Percentiles rank a stretch among this genome's conserved stretches.
phyloP scores from a whole-genome alignment of 352 stramenopile genomes.

The Thalassiosira ordinaria region DNA sequence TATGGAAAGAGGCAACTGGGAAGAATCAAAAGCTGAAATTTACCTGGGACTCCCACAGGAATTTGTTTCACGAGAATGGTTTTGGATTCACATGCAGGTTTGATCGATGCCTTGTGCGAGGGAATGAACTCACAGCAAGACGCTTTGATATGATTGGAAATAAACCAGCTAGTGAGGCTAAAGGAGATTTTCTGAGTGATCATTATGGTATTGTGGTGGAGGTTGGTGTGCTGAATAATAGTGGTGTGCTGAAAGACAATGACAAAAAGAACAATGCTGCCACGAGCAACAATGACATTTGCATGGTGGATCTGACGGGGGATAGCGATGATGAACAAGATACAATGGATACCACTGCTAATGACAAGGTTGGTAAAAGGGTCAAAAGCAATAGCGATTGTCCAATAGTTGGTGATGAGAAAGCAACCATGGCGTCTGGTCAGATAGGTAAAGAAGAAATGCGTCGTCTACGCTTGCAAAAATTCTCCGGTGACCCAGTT shows the following conservation, averaged over 20 bases:
- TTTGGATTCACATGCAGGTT: constrained; percentile 43
- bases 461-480: constrained; percentile 5
- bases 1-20: constrained; percentile 29
- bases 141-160: constrained; percentile 51
- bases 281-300: neutral
- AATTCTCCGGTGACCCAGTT: neutral
- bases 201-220: constrained; percentile 50
- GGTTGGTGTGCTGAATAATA: constrained; percentile 1
- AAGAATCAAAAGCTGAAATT: constrained; percentile 23
- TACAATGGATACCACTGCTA: neutral
- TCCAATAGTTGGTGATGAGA: neutral
- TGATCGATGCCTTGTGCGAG: constrained; percentile 44
- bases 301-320: constrained; percentile 7
- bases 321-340: neutral
- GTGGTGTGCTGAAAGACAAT: neutral
- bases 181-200: constrained; percentile 47
- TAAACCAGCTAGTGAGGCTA: constrained; percentile 12
- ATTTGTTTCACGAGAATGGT: constrained; percentile 40
- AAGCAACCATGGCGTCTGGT: neutral
- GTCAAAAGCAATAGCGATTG: neutral
- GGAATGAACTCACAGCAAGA: constrained; percentile 17
- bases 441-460: constrained; percentile 2
- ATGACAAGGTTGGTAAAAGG: neutral
- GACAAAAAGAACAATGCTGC: neutral
- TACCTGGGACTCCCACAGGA: constrained; percentile 45